Percentiles rank a stretch among this genome's conserved stretches.
Conservation (phyloP, 164 flowering plant species). For the Dillenia turbinata region DNA sequence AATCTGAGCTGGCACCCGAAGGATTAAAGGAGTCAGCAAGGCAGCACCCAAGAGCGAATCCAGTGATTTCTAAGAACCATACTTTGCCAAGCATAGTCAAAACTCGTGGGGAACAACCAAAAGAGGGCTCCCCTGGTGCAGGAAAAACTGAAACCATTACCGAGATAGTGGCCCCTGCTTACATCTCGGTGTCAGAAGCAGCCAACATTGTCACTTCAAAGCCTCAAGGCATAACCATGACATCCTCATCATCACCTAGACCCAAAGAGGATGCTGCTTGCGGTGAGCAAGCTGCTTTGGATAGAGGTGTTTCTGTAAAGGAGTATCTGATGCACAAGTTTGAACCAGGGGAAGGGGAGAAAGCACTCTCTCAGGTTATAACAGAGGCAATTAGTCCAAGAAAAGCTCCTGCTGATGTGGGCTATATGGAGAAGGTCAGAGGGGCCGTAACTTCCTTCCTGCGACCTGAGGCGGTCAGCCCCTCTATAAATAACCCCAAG, state of each 20-base stretch:
- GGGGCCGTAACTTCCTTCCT: slow-evolving; percentile 56
- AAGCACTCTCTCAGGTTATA: slow-evolving; percentile 68
- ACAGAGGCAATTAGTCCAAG: slow-evolving; percentile 63
- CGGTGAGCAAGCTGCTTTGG: slow-evolving; percentile 24
- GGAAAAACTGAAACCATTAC: slow-evolving; percentile 29
- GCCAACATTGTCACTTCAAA: slow-evolving; percentile 37
- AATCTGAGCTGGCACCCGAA: slow-evolving; percentile 60
- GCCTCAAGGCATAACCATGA: slow-evolving; percentile 31
- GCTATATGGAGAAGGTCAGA: slow-evolving; percentile 55
- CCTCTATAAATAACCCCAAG: slow-evolving; percentile 20
- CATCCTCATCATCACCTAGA: slow-evolving; percentile 9
- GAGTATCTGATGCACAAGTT: slow-evolving; percentile 61
- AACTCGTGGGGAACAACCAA: slow-evolving; percentile 1
- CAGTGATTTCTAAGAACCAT: slow-evolving; percentile 35
- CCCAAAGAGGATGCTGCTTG: neutral
- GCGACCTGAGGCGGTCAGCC: slow-evolving; percentile 15
- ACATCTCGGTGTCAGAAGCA: slow-evolving; percentile 31
- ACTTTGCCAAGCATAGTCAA: neutral
- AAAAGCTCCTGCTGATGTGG: slow-evolving; percentile 24
- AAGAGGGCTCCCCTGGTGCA: slow-evolving; percentile 9
- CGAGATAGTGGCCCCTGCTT: slow-evolving; percentile 38
- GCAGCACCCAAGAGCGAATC: slow-evolving; percentile 39
- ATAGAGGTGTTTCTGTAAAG: slow-evolving; percentile 68
- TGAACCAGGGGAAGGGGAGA: slow-evolving; percentile 80
- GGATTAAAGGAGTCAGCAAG: slow-evolving; percentile 34